Evolutionary conservation across 371 early-diverging fungal species (phyloP), one percentile per base, ranked within the genome.

Genomic region (Mortierella sp.): DNA sequence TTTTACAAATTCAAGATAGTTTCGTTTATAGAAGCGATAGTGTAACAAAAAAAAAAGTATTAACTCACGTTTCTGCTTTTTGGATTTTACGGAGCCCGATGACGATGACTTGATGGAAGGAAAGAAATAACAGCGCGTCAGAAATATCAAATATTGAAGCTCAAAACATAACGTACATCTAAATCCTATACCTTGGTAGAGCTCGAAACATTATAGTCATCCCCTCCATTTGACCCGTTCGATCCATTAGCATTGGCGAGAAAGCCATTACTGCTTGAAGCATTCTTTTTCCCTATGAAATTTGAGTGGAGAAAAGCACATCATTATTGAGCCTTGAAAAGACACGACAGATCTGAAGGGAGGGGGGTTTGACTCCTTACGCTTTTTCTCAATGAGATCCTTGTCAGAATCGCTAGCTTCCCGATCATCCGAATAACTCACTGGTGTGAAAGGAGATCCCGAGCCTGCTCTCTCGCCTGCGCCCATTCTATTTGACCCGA

Each of bases 381-480:
- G 70, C 55, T 79, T 79, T 70, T 79, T 79, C 32, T 79, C 80
- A n/a, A 79, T 59, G 50, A 79, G 68, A 32, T 79, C 80, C 43
- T 79, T 79, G 36, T 79, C 80, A 6, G 80, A 79, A 52, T 79
- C 80, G 21, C 80, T 79, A 3, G 80, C 80, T 21, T 79, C 80
- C 1, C 80, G 64, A 28, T 79, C 80, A 50, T 83, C 83, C 8
- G 77, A 77, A 22, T 77, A 83, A 63, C 77, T 83, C 65, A 77
- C 50, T 19, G 78, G 78, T 22, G 83, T 83, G 59, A 77, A 83
- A 43, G 83, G 83, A 45, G 83, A 83, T 58, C 78, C 78, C 69
- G 86, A 79, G 53, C 84, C 70, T 7, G 81, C 69, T 24, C 84
- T 47, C 48, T 87, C 74, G 53, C 70, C 70, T 10, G 76, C 63